phyloP scores from a whole-genome alignment of 1,284 basidiomycete species.

The Sanghuangporus baumii region DNA sequence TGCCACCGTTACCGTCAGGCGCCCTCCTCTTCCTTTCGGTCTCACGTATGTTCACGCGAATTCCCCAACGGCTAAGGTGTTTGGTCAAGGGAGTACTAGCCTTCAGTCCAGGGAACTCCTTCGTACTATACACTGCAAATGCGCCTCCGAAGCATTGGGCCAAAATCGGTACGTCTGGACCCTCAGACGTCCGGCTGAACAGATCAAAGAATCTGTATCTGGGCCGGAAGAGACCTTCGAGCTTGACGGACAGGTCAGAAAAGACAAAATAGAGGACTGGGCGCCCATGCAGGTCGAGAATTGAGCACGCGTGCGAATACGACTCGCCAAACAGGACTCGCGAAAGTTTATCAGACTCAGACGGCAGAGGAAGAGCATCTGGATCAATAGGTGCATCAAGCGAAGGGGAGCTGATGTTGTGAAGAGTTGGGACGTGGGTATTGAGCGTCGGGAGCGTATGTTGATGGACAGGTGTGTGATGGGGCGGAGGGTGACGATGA shows the following conservation, averaged over 20 bases:
- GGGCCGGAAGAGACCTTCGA: slow-evolving; percentile 59
- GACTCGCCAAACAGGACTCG: slow-evolving; percentile 14
- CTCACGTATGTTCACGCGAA: slow-evolving; percentile 65
- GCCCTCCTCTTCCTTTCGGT: slow-evolving; percentile 53
- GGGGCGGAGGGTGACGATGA: background rate
- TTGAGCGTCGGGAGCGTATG: background rate
- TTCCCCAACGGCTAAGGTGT: slow-evolving; percentile 42
- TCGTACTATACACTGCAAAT: slow-evolving; percentile 73
- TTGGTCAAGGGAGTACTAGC: slow-evolving; percentile 73
- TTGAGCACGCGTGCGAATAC: slow-evolving; percentile 52
- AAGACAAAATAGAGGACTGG: slow-evolving; percentile 69
- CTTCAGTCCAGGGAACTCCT: slow-evolving; percentile 70
- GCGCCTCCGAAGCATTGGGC: slow-evolving; percentile 65
- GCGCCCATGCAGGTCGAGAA: slow-evolving; percentile 52
- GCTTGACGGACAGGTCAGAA: slow-evolving; percentile 57
- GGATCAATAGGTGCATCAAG: slow-evolving; percentile 10
- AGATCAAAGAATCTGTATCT: slow-evolving; percentile 67
- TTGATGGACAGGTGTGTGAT: background rate
- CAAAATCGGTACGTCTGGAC: slow-evolving; percentile 43
- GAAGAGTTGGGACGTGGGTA: background rate
- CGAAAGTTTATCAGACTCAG: slow-evolving; percentile 15
- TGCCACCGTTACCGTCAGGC: background rate
- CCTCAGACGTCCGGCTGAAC: slow-evolving; percentile 29
- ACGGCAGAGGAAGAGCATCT: slow-evolving; percentile 13
- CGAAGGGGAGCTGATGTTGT: background rate